Conservation (phyloP, 441 rosid genomes). For the Raphanus hybrid region DNA sequence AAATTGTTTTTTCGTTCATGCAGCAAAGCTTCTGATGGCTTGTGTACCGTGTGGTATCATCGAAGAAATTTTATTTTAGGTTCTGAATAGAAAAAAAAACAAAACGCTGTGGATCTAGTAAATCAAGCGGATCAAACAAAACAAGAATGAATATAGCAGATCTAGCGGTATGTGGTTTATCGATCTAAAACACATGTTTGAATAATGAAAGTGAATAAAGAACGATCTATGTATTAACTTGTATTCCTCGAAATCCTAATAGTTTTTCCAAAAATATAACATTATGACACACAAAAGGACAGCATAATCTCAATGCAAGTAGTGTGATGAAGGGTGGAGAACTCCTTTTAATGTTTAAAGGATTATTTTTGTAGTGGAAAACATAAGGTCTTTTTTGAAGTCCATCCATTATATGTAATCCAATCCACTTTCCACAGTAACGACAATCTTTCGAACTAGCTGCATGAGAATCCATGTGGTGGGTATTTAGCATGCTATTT, state of each 20-base stretch:
- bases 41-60: not conserved
- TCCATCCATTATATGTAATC: not conserved
- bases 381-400: not conserved
- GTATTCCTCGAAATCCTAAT: conserved; percentile 3
- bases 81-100: no score
- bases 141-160: no score
- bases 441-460: not conserved
- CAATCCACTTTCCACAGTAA: not conserved
- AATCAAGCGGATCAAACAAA: no score
- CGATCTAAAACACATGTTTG: no score
- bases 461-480: not conserved
- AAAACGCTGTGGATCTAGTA: no score
- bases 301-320: conserved; percentile 1
- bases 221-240: not conserved
- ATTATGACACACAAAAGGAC: not conserved
- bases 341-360: not conserved
- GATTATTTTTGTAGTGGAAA: not conserved
- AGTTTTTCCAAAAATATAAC: not conserved
- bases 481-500: not conserved
- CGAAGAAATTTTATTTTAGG: not conserved
- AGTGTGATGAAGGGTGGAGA: not conserved
- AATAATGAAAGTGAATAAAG: no score
- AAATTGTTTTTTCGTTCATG: not conserved
- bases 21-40: not conserved
- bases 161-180: no score